Evolutionary conservation across 805 yeast species (phyloP), one percentile per base, ranked within the genome.

Genomic region (Saturnispora serradocipensis): DNA sequence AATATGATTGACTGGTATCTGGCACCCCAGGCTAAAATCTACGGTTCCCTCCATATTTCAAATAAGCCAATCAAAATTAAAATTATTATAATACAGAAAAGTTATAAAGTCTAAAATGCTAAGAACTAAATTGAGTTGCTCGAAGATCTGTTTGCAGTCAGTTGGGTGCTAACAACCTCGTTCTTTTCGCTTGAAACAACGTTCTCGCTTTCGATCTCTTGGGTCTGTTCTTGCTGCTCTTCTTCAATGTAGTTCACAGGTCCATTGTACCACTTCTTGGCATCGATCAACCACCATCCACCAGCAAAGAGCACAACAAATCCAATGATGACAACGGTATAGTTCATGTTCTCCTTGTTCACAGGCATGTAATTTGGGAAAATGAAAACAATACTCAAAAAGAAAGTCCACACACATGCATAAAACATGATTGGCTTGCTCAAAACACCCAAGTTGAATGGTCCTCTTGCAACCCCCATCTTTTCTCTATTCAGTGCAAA

Each of bases 241-340:
- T 61, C 67, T 55, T 72, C 77, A 54, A 76, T 62, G 58, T 76
- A 78, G 51, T 73, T 63, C 55, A 72, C 69, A 9, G 83, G 83
- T 51, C 84, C 84, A 45, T 59, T 61, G 67, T 77, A 79, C 80
- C 81, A 77, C 52, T 75, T 75, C 54, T 63, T 72, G 43, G 82
- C 84, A 58, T 70, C 78, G 7, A 73, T 57, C 11, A 63, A 53
- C 59, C 69, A 80, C 76, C 80, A 80, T 10, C 66, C 62, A 49
- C 71, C 68, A 44, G 72, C 65, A 34, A 58, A 61, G 45, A 70
- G 56, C 49, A 69, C 50, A 63, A 67, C 65, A 64, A 65, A 53
- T 58, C 67, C 81, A 68, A 78, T 45, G 48, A 78, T 74, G 15
- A 73, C 80, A 55, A 70, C 68, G 5, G 82, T 77, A 62, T 78